These are phyloP conservation scores for Allomyces arbusculus DNA, from an alignment of 192 early-diverging fungal species.

Conservation along the genomic window DNA sequence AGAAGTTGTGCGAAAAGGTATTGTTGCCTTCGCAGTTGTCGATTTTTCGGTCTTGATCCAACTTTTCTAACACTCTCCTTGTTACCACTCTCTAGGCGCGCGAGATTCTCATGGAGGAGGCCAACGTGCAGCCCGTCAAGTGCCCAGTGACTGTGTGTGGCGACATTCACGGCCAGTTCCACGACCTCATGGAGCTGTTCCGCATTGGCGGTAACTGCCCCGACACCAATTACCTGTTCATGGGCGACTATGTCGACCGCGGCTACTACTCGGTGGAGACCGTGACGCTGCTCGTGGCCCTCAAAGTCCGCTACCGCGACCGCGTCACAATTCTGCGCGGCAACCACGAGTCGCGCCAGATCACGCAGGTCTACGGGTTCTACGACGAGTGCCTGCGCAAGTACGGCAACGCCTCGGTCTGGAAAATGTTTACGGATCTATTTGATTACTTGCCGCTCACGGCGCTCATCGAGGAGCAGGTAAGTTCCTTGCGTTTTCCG, in stretches of 20 bases:
- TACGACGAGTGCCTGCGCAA: slow-evolving; percentile 98
- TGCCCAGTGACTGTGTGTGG: slow-evolving; percentile 98
- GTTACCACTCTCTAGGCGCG: slow-evolving; percentile 46
- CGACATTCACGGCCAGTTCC: slow-evolving; percentile 99
- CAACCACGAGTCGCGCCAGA: slow-evolving; percentile 97
- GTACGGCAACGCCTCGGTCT: slow-evolving; percentile 95
- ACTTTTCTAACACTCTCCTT: background rate
- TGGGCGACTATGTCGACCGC: slow-evolving; percentile 99
- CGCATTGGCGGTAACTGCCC: slow-evolving; percentile 90
- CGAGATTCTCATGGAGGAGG: slow-evolving; percentile 87
- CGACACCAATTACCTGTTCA: slow-evolving; percentile 95
- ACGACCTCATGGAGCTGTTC: slow-evolving; percentile 92
- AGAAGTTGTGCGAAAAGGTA: slow-evolving; percentile 94
- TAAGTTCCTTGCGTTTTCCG: slow-evolving; percentile 2
- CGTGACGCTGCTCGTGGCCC: slow-evolving; percentile 77
- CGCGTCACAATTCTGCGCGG: slow-evolving; percentile 90
- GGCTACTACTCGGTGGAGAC: slow-evolving; percentile 98
- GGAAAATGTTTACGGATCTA: slow-evolving; percentile 91
- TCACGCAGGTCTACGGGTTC: slow-evolving; percentile 98
- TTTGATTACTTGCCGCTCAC: slow-evolving; percentile 95
- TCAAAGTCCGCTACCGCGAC: slow-evolving; percentile 83
- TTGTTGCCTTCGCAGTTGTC: slow-evolving; percentile 1
- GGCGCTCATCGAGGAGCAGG: slow-evolving; percentile 86
- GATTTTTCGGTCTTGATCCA: background rate
- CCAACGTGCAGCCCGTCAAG: slow-evolving; percentile 93